Base-by-base conservation (phyloP, 768 basidiomycete genomes). In the Nidularia sp. region DNA sequence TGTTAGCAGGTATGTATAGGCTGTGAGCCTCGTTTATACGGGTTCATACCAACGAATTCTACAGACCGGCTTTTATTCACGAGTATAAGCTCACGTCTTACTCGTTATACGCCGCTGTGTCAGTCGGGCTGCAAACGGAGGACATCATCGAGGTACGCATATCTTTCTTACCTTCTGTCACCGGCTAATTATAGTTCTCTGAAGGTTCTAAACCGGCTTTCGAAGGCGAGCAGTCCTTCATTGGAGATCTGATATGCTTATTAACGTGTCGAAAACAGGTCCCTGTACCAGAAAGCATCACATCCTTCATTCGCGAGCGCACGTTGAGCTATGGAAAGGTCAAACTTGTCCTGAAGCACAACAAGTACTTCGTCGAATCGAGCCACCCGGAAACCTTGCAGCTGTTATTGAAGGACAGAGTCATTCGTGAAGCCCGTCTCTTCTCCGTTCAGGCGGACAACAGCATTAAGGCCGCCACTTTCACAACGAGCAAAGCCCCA, bases 41-140 rank as follows among this genome's bases (percentile, higher is more conserved):
- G 71, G 63, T 54, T 69, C 66, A 55, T 54, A 43, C 59, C 55
- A 51, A 50, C 59, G 60, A 59, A 50, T 57, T 45, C 57, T 57
- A 34, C 64, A 96, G 96, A 77, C 97, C 97, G 49, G 86, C 93
- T 46, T 93, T 96, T 72, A 95, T 98, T 56, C 96, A 99, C 73
- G 97, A 98, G 76, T 99, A 98, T 79, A 93, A 96, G 72, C 84
- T 99, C 65, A 98, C 96, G 52, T 88, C 94, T 44, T 97, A 98
- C 70, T 98, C 96, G 13, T 77, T 99, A 12, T 98, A 99, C 69
- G 97, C 97, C 54, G 97, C 97, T 47, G 96, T 99, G 55, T 98
- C 96, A 10, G 97, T 99, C 54, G 97, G 97, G 31, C 75, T 99
- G 31, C 93, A 98, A 66, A 98, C 97, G 6, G 89, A 96, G 60